phyloP scores from a whole-genome alignment of 1,284 basidiomycete species.

The Dichomitus squalens region DNA sequence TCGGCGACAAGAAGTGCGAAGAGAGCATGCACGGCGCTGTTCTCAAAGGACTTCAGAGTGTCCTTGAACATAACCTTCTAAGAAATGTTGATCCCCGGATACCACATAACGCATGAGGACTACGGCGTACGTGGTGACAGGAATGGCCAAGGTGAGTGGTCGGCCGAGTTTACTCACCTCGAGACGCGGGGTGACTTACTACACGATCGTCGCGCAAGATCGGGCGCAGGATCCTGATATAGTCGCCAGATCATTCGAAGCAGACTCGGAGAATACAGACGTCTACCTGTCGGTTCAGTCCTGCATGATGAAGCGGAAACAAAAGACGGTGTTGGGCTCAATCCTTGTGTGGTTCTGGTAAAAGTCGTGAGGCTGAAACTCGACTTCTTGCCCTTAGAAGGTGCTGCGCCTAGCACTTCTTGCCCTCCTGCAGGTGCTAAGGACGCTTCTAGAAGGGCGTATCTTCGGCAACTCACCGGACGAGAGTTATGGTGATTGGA shows the following conservation, averaged over 20 bases:
- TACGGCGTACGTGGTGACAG: background rate
- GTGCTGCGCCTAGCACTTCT: slow-evolving; percentile 4
- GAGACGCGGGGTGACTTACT: background rate
- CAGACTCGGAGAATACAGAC: background rate
- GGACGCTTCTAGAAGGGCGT: slow-evolving; percentile 1
- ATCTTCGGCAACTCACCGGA: background rate
- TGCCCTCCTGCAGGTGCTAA: background rate
- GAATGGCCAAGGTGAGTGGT: background rate
- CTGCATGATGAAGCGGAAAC: slow-evolving; percentile 5
- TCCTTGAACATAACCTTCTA: too few relatives aligned
- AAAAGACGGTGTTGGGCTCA: background rate
- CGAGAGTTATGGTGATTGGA: background rate
- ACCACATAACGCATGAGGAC: slow-evolving; percentile 1
- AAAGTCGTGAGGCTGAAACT: slow-evolving; percentile 3
- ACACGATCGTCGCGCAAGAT: too few relatives aligned
- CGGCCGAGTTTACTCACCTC: background rate
- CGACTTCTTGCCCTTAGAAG: background rate
- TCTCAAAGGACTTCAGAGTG: background rate
- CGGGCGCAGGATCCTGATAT: background rate
- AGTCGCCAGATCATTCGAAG: background rate
- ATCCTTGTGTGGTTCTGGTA: background rate
- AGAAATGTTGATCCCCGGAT: background rate
- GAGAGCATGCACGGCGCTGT: background rate
- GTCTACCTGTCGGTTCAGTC: slow-evolving; percentile 1
- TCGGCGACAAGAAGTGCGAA: background rate